These are phyloP conservation scores for Raphanus hybrid DNA, from an alignment of 441 rosid species.

Conservation along the genomic window DNA sequence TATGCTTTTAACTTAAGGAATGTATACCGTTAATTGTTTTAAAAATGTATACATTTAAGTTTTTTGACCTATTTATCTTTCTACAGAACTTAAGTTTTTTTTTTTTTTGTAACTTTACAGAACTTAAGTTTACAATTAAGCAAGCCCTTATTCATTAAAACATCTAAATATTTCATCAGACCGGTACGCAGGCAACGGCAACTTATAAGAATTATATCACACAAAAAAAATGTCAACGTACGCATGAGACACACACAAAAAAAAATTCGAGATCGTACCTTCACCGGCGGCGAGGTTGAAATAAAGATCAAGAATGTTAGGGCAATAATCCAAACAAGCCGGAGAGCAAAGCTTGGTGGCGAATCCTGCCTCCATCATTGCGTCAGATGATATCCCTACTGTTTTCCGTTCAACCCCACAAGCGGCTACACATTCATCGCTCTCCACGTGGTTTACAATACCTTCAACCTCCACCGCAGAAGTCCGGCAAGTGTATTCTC, in stretches of 20 bases:
- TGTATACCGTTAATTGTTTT: too few species aligned
- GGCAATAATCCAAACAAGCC: constrained; percentile 71
- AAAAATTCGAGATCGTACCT: constrained; percentile 51
- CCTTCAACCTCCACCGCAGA: constrained; percentile 82
- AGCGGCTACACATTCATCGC: constrained; percentile 69
- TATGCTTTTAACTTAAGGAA: not conserved
- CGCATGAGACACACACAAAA: not conserved
- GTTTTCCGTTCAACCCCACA: constrained; percentile 86
- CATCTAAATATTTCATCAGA: not conserved
- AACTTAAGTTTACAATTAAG: not conserved
- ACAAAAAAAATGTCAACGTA: constrained; percentile 16
- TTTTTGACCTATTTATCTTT: not conserved
- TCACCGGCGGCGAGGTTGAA: constrained; percentile 94
- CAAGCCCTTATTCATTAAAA: not conserved
- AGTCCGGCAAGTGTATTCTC: constrained; percentile 79
- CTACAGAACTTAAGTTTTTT: not conserved
- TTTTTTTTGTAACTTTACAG: not conserved
- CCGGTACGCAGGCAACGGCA: constrained; percentile 43
- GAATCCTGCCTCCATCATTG: constrained; percentile 79
- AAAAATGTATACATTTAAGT: too few species aligned
- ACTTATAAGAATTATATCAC: constrained; percentile 48
- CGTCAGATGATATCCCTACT: constrained; percentile 90
- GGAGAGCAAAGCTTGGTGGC: constrained; percentile 85
- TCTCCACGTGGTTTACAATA: constrained; percentile 76
- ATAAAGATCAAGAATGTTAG: constrained; percentile 93